Conservation (phyloP, 805 yeast genomes). For the Tetrapisispora arboricola region DNA sequence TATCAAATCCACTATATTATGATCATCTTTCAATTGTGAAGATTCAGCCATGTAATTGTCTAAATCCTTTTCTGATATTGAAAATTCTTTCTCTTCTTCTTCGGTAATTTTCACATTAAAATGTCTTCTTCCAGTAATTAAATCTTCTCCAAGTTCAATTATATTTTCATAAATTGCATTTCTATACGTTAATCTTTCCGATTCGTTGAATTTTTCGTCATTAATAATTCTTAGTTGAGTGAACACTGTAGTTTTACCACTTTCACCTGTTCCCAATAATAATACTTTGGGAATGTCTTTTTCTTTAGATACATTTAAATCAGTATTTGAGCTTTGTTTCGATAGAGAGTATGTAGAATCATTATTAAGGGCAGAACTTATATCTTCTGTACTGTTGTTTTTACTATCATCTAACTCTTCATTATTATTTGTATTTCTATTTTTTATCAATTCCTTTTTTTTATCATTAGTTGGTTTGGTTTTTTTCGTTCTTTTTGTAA, state of each 20-base stretch:
- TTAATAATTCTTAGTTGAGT: conserved; percentile 30
- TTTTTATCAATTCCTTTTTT: not conserved
- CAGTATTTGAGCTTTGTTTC: not conserved
- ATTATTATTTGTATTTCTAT: not conserved
- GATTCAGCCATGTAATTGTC: conserved; percentile 7
- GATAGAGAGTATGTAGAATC: not conserved
- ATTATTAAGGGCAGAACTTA: not conserved
- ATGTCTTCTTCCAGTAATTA: conserved; percentile 56
- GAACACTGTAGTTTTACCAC: conserved; percentile 32
- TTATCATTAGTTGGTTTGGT: not conserved
- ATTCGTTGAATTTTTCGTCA: conserved; percentile 30
- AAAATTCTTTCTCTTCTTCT: not conserved
- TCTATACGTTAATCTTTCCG: conserved; percentile 58
- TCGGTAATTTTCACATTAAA: conserved; percentile 18
- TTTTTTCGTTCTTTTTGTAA: not conserved
- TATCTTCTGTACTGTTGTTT: not conserved
- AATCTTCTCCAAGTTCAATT: conserved; percentile 61
- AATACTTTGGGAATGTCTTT: conserved; percentile 42
- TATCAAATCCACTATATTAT: conserved; percentile 1
- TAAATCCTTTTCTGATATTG: conserved; percentile 7
- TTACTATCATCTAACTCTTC: not conserved
- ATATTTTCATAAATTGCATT: conserved; percentile 73
- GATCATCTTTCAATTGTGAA: conserved; percentile 1
- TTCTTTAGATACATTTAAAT: not conserved
- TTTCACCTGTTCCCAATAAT: conserved; percentile 69